Evolutionary conservation across 345 rosid genomes (phyloP).

Genomic region (Xanthoceras sorbifolium): DNA sequence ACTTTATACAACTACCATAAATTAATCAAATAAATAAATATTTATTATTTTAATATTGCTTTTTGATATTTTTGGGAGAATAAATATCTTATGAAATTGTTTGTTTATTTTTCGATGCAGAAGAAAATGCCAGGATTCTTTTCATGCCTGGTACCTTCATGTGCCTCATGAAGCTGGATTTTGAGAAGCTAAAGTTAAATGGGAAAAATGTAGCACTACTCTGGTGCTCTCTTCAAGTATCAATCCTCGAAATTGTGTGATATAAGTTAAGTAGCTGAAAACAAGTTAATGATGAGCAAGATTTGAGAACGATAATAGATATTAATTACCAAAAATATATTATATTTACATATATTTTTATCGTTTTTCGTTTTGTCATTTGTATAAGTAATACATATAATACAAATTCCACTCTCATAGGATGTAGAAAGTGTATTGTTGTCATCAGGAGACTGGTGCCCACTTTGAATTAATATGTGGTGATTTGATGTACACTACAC

Average conservation of each 20-base stretch:
- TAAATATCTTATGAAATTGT: not conserved
- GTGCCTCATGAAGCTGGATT: constrained; percentile 43
- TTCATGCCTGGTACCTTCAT: constrained; percentile 72
- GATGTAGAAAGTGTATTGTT: too few species aligned
- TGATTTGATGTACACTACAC: too few species aligned
- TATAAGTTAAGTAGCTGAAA: not conserved
- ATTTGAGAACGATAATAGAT: not conserved
- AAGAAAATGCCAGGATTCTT: constrained; percentile 66
- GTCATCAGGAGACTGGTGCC: too few species aligned
- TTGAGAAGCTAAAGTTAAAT: not conserved
- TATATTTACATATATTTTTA: too few species aligned
- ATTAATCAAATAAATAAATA: too few species aligned
- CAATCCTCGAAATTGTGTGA: not conserved
- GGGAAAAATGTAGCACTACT: not conserved
- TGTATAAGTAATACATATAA: too few species aligned
- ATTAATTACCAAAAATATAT: not conserved
- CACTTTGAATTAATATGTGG: too few species aligned
- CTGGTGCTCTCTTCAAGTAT: not conserved
- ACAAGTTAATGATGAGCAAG: not conserved
- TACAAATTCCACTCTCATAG: too few species aligned
- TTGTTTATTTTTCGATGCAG: constrained; percentile 37
- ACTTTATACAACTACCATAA: too few species aligned
- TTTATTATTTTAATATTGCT: too few species aligned
- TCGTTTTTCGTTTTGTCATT: too few species aligned
- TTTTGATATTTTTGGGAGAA: not conserved